phyloP scores from a whole-genome alignment of 768 basidiomycete species.

The Amyloporia xantha region DNA sequence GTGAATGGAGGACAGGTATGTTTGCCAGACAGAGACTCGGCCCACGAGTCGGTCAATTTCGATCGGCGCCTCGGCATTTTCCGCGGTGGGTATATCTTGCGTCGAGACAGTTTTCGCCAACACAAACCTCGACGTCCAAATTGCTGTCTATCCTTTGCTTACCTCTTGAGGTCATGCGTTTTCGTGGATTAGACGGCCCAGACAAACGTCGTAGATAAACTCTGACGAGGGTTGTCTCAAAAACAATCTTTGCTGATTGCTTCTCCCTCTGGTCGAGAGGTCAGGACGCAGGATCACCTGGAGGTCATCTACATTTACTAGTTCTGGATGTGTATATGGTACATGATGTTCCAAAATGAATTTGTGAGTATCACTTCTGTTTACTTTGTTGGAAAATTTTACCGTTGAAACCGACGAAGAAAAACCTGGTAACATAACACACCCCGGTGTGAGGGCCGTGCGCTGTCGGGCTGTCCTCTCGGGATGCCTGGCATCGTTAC shows the following conservation, averaged over 20 bases:
- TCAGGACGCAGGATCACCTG: slow-evolving; percentile 91
- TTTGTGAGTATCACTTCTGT: slow-evolving; percentile 3
- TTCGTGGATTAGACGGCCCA: slow-evolving; percentile 70
- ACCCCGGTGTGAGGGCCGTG: slow-evolving; percentile 49
- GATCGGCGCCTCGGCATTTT: slow-evolving; percentile 14
- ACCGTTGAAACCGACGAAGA: slow-evolving; percentile 54
- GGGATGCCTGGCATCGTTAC: too few species aligned
- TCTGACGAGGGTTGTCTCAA: slow-evolving; percentile 45
- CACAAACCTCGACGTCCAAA: slow-evolving; percentile 62
- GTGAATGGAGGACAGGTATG: background rate
- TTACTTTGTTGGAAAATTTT: slow-evolving; percentile 2
- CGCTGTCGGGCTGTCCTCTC: slow-evolving; percentile 19
- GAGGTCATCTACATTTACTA: slow-evolving; percentile 56
- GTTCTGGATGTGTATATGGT: slow-evolving; percentile 9
- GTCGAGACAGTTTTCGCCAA: slow-evolving; percentile 9
- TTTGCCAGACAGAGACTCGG: background rate
- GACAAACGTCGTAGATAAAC: slow-evolving; percentile 80
- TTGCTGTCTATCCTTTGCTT: slow-evolving; percentile 65
- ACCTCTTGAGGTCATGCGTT: slow-evolving; percentile 29
- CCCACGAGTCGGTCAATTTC: background rate
- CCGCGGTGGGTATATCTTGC: slow-evolving; percentile 7
- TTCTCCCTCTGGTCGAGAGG: slow-evolving; percentile 87
- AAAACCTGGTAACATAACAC: slow-evolving; percentile 85
- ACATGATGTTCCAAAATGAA: slow-evolving; percentile 5
- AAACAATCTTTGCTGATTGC: slow-evolving; percentile 92